A percentile compares a stretch with the other conserved stretches of the same genome.
Conservation (phyloP, 352 stramenopile genomes). For the Phytophthora tentaculata region DNA sequence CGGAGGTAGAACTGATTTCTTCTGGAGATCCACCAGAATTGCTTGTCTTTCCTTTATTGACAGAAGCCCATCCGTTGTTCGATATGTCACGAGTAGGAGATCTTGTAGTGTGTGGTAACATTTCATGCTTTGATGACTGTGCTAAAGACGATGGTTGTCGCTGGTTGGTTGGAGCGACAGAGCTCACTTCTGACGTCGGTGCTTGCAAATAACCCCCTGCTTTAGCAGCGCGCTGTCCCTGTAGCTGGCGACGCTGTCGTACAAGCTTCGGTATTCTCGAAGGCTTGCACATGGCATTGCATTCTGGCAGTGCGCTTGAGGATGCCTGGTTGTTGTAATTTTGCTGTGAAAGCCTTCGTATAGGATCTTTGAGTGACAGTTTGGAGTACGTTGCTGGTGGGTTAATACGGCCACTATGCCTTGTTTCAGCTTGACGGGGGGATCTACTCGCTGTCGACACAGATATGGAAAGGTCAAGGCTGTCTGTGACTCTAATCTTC, state of each 20-base stretch:
- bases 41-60: constrained; percentile 7
- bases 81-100: neutral
- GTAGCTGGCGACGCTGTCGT: constrained; percentile 48
- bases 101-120: neutral
- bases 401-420: neutral
- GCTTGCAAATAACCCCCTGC: neutral
- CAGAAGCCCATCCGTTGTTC: neutral
- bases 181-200: neutral
- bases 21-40: constrained; percentile 7
- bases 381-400: neutral
- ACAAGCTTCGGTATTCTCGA: constrained; percentile 44
- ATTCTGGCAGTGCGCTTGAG: neutral
- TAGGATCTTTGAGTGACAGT: neutral
- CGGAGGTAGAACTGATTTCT: constrained; percentile 42
- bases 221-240: constrained; percentile 15
- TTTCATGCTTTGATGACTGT: neutral
- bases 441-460: constrained; percentile 35
- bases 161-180: neutral
- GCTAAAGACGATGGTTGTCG: neutral
- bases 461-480: constrained; percentile 72
- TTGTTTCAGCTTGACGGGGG: neutral
- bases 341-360: neutral
- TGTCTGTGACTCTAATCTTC: constrained; percentile 46
- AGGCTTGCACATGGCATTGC: neutral
- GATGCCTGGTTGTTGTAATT: neutral